Conservation (phyloP, 163 green algal genomes). For the Scenedesmus sp. region DNA sequence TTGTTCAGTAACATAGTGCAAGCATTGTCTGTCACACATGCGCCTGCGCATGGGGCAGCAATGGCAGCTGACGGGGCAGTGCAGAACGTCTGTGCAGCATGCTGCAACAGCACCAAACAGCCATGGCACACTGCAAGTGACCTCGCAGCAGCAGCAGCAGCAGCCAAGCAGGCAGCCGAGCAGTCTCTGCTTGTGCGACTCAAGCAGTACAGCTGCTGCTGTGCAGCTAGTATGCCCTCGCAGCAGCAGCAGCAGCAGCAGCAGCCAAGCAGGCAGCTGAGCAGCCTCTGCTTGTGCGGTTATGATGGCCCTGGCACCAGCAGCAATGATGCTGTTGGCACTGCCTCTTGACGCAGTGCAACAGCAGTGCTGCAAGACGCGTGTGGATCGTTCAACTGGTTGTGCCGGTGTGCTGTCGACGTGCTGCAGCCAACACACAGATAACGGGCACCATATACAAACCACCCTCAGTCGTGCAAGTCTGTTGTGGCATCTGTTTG, state of each 20-base stretch:
- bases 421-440: slow-evolving; percentile 30
- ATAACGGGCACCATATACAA: slow-evolving; percentile 5
- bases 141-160: background rate
- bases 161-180: background rate
- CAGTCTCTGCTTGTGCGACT: too few species aligned
- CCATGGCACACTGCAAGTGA: background rate
- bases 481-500: too few species aligned
- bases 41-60: too few species aligned
- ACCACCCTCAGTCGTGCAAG: background rate
- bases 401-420: background rate
- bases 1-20: background rate
- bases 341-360: too few species aligned
- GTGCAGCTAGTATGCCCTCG: background rate
- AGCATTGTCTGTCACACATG: background rate
- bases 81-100: background rate
- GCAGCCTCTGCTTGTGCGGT: background rate
- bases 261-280: too few species aligned
- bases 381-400: background rate
- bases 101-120: background rate
- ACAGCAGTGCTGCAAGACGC: too few species aligned
- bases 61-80: too few species aligned
- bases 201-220: too few species aligned
- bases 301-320: background rate
- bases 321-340: background rate
- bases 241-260: background rate